Evolutionary conservation across 208 protist species (phyloP).

Genomic region (Plasmodiophora brassicae): DNA sequence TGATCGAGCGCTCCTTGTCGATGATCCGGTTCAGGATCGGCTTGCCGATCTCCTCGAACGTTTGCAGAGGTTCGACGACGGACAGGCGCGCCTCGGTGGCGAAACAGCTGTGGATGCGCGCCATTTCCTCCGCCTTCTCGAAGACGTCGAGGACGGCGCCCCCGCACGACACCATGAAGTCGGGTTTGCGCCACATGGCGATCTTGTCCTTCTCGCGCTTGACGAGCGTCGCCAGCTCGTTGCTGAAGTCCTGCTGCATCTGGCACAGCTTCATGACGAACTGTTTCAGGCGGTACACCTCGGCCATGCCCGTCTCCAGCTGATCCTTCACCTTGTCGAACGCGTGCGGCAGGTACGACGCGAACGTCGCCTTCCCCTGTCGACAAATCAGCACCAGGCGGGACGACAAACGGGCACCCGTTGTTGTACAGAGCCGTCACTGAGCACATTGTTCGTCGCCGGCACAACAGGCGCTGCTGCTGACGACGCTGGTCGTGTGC

Average conservation of each 20-base stretch:
- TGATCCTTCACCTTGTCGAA: slow-evolving; percentile 30
- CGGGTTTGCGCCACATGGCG: not conserved
- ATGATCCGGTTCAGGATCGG: not conserved
- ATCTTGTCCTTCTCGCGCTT: slow-evolving; percentile 8
- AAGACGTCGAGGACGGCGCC: not conserved
- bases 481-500: not conserved
- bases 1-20: not conserved
- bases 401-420: not conserved
- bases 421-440: not conserved
- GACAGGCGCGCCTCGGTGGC: not conserved
- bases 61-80: slow-evolving; percentile 15
- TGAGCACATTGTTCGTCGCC: not conserved
- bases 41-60: slow-evolving; percentile 22
- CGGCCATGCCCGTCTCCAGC: slow-evolving; percentile 5
- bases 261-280: slow-evolving; percentile 23
- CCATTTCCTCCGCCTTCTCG: not conserved
- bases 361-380: not conserved
- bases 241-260: not conserved
- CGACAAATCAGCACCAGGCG: not conserved
- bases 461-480: too few species aligned
- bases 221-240: not conserved
- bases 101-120: slow-evolving; percentile 16
- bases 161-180: slow-evolving; percentile 9
- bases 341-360: not conserved
- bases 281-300: slow-evolving; percentile 29